A percentile compares a stretch with the other conserved stretches of the same genome.
Evolutionary conservation across 306 rosid species (phyloP).

Genomic region (Cicer bijugum): DNA sequence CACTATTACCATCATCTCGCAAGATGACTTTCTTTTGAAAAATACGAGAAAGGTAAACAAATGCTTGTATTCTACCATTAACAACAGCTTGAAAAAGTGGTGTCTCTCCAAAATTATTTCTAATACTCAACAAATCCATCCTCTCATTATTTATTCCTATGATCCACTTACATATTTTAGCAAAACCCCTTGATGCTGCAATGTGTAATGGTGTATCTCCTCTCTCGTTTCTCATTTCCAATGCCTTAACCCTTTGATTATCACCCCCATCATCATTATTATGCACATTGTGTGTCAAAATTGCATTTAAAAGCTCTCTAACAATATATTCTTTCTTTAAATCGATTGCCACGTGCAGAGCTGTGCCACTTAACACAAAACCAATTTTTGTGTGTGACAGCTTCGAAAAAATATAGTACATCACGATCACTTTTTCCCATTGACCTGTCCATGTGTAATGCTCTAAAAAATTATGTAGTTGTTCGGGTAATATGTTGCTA

Average conservation of each 20-base stretch:
- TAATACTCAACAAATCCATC: background rate
- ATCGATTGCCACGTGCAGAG: background rate
- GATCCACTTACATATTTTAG: background rate
- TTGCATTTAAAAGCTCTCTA: background rate
- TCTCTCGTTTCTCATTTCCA: background rate
- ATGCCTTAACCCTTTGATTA: background rate
- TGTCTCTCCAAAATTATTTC: slow-evolving; percentile 16
- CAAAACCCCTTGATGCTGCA: slow-evolving; percentile 44
- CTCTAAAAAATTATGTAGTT: too few relatives aligned
- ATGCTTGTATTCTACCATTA: slow-evolving; percentile 24
- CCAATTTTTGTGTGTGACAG: too few relatives aligned
- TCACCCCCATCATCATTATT: background rate
- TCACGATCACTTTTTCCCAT: too few relatives aligned
- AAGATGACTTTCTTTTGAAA: background rate
- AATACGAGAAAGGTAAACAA: slow-evolving; percentile 33
- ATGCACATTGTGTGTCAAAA: background rate
- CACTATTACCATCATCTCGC: slow-evolving; percentile 38
- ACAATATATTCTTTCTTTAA: background rate
- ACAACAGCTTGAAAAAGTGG: slow-evolving; percentile 46
- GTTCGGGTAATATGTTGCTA: too few relatives aligned
- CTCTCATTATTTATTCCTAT: slow-evolving; percentile 33
- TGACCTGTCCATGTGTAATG: too few relatives aligned
- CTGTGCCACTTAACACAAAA: too few relatives aligned
- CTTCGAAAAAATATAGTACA: too few relatives aligned
- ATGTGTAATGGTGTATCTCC: slow-evolving; percentile 44